A percentile compares a stretch with the other conserved stretches of the same genome.
These are phyloP conservation scores for Platanus orientalis DNA, from an alignment of 164 flowering plant genomes.

Conservation along the genomic window DNA sequence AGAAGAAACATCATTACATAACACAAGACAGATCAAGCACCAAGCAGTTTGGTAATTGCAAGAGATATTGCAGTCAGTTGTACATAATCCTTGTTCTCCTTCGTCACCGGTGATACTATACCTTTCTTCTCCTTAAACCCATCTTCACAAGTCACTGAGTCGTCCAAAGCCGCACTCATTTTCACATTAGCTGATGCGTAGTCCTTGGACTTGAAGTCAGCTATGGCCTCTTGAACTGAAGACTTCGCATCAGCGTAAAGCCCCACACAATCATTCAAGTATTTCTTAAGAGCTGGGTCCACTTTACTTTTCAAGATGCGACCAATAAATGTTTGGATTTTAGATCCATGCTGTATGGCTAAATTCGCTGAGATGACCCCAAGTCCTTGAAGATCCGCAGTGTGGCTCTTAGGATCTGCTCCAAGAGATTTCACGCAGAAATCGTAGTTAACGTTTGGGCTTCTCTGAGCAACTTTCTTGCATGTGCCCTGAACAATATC, in stretches of 20 bases:
- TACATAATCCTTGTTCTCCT: conserved; percentile 17
- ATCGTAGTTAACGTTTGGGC: conserved; percentile 19
- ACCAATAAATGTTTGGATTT: conserved; percentile 5
- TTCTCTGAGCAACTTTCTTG: conserved; percentile 8
- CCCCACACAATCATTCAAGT: conserved; percentile 28
- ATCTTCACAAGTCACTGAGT: conserved; percentile 31
- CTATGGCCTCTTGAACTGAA: not conserved
- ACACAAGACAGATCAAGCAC: too few species aligned
- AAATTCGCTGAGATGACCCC: conserved; percentile 19
- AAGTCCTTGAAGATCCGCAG: conserved; percentile 18
- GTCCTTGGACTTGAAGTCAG: conserved; percentile 5
- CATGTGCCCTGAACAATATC: conserved; percentile 15
- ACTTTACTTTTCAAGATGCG: conserved; percentile 16
- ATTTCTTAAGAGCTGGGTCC: not conserved
- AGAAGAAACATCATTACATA: too few species aligned
- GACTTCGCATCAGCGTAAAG: conserved; percentile 23
- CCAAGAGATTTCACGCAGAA: conserved; percentile 28
- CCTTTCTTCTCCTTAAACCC: conserved; percentile 33
- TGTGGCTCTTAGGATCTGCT: conserved; percentile 12
- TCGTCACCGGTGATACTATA: conserved; percentile 23
- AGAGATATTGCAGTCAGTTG: conserved; percentile 24
- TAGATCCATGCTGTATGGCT: conserved; percentile 21
- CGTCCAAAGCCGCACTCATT: conserved; percentile 30
- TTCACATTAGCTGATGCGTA: conserved; percentile 16
- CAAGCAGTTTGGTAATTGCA: conserved; percentile 14